These are phyloP conservation scores for Termitomyces sp. DNA, from an alignment of 768 basidiomycete species.

Conservation along the genomic window DNA sequence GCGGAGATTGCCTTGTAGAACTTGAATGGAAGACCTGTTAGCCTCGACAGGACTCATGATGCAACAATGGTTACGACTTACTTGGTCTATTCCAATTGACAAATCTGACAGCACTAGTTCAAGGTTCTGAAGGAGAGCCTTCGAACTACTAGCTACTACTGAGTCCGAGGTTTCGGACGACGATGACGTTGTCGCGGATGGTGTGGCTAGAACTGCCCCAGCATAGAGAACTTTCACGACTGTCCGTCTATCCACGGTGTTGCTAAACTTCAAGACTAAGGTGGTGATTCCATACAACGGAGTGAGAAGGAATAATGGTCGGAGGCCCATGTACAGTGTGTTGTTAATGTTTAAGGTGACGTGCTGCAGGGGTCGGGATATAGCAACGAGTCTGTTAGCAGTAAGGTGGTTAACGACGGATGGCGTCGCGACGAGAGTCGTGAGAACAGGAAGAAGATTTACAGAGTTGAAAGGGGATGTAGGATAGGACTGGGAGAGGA, in stretches of 20 bases:
- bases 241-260: conserved; percentile 39
- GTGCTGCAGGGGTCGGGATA: conserved; percentile 27
- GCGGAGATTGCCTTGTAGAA: conserved; percentile 38
- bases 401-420: conserved; percentile 27
- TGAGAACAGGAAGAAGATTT: conserved; percentile 39
- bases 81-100: conserved; percentile 30
- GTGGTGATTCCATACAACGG: conserved; percentile 29
- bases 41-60: not conserved
- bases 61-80: conserved; percentile 16
- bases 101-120: conserved; percentile 28
- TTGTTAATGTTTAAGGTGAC: conserved; percentile 39
- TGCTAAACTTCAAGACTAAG: conserved; percentile 34
- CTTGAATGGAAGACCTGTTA: conserved; percentile 12
- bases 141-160: conserved; percentile 4
- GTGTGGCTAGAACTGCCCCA: conserved; percentile 27
- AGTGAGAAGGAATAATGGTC: conserved; percentile 38
- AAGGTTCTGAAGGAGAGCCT: conserved; percentile 23
- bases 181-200: not conserved
- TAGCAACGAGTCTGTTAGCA: conserved; percentile 4
- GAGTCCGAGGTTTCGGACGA: conserved; percentile 22
- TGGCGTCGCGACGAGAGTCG: conserved; percentile 35
- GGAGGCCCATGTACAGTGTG: conserved; percentile 43
- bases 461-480: conserved; percentile 24
- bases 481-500: conserved; percentile 14
- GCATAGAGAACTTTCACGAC: conserved; percentile 46